Base-by-base conservation (phyloP, 164 flowering plant species). In the Macadamia tetraphylla region DNA sequence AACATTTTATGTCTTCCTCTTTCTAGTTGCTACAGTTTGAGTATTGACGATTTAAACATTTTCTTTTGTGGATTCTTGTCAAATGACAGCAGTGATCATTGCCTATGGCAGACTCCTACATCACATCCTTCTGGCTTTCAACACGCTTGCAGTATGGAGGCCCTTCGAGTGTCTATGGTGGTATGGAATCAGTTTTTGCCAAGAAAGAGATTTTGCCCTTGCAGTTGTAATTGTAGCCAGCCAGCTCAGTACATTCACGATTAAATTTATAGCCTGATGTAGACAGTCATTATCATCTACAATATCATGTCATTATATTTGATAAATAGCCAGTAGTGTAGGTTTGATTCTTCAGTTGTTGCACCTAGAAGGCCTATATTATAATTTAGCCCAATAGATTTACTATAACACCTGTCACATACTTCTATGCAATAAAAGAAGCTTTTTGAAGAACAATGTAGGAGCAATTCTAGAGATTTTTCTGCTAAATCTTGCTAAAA, bases 211-310 rank as follows among this genome's bases (percentile, higher is more conserved):
- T 91, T 23, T 23, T 77, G 82, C 74, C 59, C 77, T 70, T 66
- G 96, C 98, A 59, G 78, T 87, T 66, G 52, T 88, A 35, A 80
- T 94, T 58, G 96, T 93, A 72, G 88, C 97, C 32, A 91, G 98
- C 79, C 97, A 93, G 97, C 96, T 90, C 66, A 71, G 72, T 64
- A 29, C 52, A 31, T 44, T 6, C 29, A 23, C 23, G 23, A 23
- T 23, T 23, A 23, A 23, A 23, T 23, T 23, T 23, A 23, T 23
- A 29, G 29, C 9, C 48, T 8, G 23, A 23, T 23, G 23, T 23
- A 23, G 23, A 6, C 32, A 59, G 13, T 48, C 18, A 67, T 32
- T 67, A 17, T 1, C n/a, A 40, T 6, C 12, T 17, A 17, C 18
- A 6, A 17, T 15, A 51, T 51, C 1, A 10, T 10, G 3, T 51